Conservation (phyloP, 2,329 filamentous ascomycete genomes). For the Ophiocordyceps polyrhachis-furcata region DNA sequence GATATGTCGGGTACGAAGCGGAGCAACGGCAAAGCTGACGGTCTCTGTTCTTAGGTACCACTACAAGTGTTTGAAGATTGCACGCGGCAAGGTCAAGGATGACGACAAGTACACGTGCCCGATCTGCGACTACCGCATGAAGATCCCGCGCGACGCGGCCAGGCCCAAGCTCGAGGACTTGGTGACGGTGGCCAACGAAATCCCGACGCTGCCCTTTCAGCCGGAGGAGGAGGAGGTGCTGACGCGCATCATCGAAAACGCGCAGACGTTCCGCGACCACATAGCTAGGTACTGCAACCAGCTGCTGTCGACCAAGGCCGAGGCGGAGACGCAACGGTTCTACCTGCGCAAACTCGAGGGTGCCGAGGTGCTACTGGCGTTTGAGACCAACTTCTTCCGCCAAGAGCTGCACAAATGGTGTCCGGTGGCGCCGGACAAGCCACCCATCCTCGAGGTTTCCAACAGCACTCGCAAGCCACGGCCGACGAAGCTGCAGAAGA, state of each 20-base stretch:
- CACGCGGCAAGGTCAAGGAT: constrained; percentile 91
- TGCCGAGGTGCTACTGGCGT: constrained; percentile 76
- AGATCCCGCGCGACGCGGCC: constrained; percentile 89
- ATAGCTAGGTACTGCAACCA: constrained; percentile 68
- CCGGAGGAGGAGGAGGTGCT: constrained; percentile 85
- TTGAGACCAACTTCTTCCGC: constrained; percentile 95
- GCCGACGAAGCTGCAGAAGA: constrained; percentile 90
- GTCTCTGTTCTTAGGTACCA: constrained; percentile 50
- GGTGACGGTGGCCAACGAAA: constrained; percentile 66
- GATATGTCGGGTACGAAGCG: background rate
- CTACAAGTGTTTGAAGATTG: constrained; percentile 94
- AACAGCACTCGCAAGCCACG: constrained; percentile 87
- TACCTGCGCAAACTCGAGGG: constrained; percentile 95
- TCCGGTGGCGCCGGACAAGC: constrained; percentile 69
- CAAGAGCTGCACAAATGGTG: constrained; percentile 92
- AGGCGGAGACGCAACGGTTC: constrained; percentile 80
- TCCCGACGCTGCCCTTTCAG: constrained; percentile 69
- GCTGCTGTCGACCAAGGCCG: constrained; percentile 61
- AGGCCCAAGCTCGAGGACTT: constrained; percentile 89
- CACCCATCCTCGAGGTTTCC: constrained; percentile 71
- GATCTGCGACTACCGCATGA: constrained; percentile 92
- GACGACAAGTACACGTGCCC: constrained; percentile 97
- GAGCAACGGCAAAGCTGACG: background rate
- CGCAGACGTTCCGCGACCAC: constrained; percentile 66
- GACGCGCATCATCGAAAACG: constrained; percentile 70